Percentiles rank a stretch among this genome's conserved stretches.
These are phyloP conservation scores for Orbilia brochopaga DNA, from an alignment of 2,329 filamentous ascomycete species.

Conservation along the genomic window DNA sequence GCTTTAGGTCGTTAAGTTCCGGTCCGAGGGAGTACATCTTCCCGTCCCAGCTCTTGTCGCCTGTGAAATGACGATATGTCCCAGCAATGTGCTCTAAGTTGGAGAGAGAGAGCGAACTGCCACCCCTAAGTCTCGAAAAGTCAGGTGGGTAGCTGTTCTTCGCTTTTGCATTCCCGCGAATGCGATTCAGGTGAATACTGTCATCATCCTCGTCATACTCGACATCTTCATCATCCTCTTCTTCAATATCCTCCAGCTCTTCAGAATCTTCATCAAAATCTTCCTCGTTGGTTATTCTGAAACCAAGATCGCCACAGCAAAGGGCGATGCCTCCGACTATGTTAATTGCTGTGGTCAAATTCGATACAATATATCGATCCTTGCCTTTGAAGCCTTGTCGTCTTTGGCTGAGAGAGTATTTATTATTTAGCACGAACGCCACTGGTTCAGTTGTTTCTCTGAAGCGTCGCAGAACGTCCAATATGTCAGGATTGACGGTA, in stretches of 20 bases:
- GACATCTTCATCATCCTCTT: slow-evolving; percentile 12
- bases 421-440: slow-evolving; percentile 20
- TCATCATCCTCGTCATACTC: background rate
- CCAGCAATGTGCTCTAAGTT: slow-evolving; percentile 39
- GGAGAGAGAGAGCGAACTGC: background rate
- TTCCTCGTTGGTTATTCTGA: slow-evolving; percentile 15
- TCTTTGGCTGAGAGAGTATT: slow-evolving; percentile 34
- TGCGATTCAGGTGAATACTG: too few relatives aligned
- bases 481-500: slow-evolving; percentile 14
- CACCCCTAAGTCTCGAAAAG: slow-evolving; percentile 1
- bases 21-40: slow-evolving; percentile 25
- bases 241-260: too few relatives aligned
- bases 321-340: slow-evolving; percentile 40
- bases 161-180: background rate
- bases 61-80: slow-evolving; percentile 23
- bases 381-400: slow-evolving; percentile 36
- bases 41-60: background rate
- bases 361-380: slow-evolving; percentile 36
- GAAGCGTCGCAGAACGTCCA: slow-evolving; percentile 14
- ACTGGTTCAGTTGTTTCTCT: slow-evolving; percentile 5
- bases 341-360: slow-evolving; percentile 25
- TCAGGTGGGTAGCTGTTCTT: background rate
- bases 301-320: slow-evolving; percentile 28
- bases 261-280: background rate
- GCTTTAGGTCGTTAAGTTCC: background rate